These are phyloP conservation scores for Zangia roseola DNA, from an alignment of 768 basidiomycete species.

Conservation along the genomic window DNA sequence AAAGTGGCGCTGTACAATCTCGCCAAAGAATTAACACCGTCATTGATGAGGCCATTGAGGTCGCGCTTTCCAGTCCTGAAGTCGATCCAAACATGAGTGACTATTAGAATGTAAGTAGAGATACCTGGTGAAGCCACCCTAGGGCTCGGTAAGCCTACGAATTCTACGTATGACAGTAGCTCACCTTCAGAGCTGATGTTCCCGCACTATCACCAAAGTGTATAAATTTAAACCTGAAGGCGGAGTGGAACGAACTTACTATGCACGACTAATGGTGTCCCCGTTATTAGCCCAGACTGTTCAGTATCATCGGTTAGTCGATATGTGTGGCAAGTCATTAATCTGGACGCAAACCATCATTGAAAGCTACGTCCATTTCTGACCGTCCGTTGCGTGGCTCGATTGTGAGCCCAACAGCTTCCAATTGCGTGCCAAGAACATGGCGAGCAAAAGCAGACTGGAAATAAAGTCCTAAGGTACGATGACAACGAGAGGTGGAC, in stretches of 20 bases:
- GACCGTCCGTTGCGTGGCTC: slow-evolving; percentile 51
- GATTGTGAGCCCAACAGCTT: slow-evolving; percentile 66
- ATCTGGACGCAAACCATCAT: slow-evolving; percentile 56
- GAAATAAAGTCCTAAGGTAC: slow-evolving; percentile 9
- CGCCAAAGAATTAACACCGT: slow-evolving; percentile 92
- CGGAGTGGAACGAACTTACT: slow-evolving; percentile 46
- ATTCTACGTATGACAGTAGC: slow-evolving; percentile 18
- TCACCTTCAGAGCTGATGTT: slow-evolving; percentile 91
- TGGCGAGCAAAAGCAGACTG: slow-evolving; percentile 91
- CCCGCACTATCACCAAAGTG: slow-evolving; percentile 65
- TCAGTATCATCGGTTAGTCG: background rate
- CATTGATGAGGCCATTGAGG: slow-evolving; percentile 86
- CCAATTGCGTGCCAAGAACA: slow-evolving; percentile 71
- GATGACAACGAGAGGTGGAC: background rate
- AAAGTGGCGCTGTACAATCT: slow-evolving; percentile 88
- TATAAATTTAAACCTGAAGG: background rate
- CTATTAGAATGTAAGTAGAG: background rate
- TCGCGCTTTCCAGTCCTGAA: slow-evolving; percentile 93
- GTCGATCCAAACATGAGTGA: slow-evolving; percentile 6
- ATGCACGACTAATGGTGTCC: slow-evolving; percentile 87
- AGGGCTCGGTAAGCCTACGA: slow-evolving; percentile 4
- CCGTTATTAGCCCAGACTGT: slow-evolving; percentile 98
- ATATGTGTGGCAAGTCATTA: background rate
- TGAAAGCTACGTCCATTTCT: slow-evolving; percentile 74
- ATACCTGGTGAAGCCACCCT: slow-evolving; percentile 89